Evolutionary conservation across 2,329 filamentous ascomycete genomes (phyloP).

Genomic region (Ophiostoma sp.): DNA sequence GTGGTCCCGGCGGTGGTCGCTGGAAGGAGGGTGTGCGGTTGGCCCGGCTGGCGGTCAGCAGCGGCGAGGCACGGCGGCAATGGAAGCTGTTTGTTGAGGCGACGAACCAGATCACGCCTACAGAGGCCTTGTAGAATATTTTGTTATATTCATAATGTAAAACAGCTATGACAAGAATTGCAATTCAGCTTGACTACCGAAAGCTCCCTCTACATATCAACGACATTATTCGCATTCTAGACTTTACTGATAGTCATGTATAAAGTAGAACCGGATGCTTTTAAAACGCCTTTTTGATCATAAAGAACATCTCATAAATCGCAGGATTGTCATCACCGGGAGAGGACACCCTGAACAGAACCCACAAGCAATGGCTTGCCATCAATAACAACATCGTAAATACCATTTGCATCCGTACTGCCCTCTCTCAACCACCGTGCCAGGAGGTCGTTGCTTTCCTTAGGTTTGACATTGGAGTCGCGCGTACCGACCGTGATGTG

Average conservation of each 20-base stretch:
- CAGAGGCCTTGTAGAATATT: background rate
- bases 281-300: too few species aligned
- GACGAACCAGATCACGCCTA: constrained; percentile 49
- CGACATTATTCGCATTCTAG: too few species aligned
- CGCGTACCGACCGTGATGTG: constrained; percentile 89
- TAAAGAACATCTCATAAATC: background rate
- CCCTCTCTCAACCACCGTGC: constrained; percentile 63
- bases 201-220: too few species aligned
- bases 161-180: too few species aligned
- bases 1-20: constrained; percentile 75
- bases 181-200: too few species aligned
- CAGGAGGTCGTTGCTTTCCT: constrained; percentile 86
- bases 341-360: constrained; percentile 44
- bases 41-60: constrained; percentile 81
- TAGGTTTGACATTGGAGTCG: constrained; percentile 70
- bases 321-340: constrained; percentile 25
- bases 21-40: constrained; percentile 94
- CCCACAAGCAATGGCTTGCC: constrained; percentile 46
- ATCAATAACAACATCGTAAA: constrained; percentile 47
- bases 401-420: constrained; percentile 39
- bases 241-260: too few species aligned
- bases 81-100: constrained; percentile 80
- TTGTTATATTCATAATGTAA: background rate
- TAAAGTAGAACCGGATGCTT: too few species aligned
- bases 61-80: constrained; percentile 76